phyloP scores from a whole-genome alignment of 805 yeast genomes.

The Blastobotrys attinorum region DNA sequence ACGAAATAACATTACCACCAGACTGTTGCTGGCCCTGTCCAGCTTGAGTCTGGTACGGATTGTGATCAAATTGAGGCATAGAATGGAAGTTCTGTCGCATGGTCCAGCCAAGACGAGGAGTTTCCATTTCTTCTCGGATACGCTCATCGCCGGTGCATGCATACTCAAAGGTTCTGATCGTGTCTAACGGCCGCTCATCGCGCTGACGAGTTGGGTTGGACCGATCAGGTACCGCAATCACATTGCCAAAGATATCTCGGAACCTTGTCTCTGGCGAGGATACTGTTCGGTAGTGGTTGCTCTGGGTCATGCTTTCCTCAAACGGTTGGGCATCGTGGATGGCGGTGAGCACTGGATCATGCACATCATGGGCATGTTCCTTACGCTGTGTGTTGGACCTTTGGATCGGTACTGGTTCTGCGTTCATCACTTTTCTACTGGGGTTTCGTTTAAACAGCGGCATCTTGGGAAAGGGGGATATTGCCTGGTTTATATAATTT shows the following conservation, averaged over 20 bases:
- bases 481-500: too few species aligned
- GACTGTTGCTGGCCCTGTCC: conserved; percentile 21
- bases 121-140: conserved; percentile 75
- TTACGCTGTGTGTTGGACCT: background rate
- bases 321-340: conserved; percentile 95
- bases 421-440: background rate
- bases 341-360: conserved; percentile 88
- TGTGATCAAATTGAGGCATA: conserved; percentile 48
- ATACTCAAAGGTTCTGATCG: conserved; percentile 88
- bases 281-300: conserved; percentile 32
- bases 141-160: conserved; percentile 83
- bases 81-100: conserved; percentile 53
- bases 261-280: conserved; percentile 43
- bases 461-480: too few species aligned
- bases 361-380: conserved; percentile 35
- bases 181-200: conserved; percentile 95
- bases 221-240: conserved; percentile 70
- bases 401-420: conserved; percentile 1
- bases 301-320: conserved; percentile 43
- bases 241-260: conserved; percentile 80
- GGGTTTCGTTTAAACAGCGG: background rate
- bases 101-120: conserved; percentile 74
- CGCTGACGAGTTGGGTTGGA: conserved; percentile 91
- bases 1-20: conserved; percentile 35
- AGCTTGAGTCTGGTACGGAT: conserved; percentile 22